Conservation (phyloP, 1,284 basidiomycete species). For the Cryptococcus sp. region DNA sequence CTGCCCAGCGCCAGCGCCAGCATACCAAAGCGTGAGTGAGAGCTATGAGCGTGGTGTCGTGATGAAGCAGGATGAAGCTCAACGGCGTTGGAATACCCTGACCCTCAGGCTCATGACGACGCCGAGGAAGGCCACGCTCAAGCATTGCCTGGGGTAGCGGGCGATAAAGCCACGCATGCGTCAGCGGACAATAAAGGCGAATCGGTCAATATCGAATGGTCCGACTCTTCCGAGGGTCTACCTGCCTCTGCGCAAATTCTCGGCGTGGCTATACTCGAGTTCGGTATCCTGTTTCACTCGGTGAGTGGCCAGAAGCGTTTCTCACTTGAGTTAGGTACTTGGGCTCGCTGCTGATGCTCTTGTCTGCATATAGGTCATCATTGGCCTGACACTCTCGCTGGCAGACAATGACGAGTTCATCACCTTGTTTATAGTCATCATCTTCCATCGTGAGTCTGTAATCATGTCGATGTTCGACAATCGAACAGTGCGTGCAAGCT, state of each 20-base stretch:
- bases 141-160: too few species aligned
- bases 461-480: slow-evolving; percentile 8
- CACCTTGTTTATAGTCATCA: slow-evolving; percentile 57
- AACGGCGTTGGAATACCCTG: too few species aligned
- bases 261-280: slow-evolving; percentile 55
- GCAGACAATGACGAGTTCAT: slow-evolving; percentile 53
- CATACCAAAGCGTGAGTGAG: too few species aligned
- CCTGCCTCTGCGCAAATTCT: slow-evolving; percentile 57
- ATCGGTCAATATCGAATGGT: slow-evolving; percentile 3
- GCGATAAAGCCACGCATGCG: too few species aligned
- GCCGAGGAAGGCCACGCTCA: too few species aligned
- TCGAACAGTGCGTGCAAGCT: too few species aligned
- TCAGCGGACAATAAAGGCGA: not conserved
- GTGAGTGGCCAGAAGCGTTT: not conserved
- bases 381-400: slow-evolving; percentile 48
- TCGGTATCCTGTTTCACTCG: slow-evolving; percentile 53
- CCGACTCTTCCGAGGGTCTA: slow-evolving; percentile 49
- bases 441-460: slow-evolving; percentile 32
- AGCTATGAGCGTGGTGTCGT: too few species aligned
- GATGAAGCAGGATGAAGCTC: too few species aligned
- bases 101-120: too few species aligned
- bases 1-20: too few species aligned
- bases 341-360: too few species aligned
- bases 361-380: slow-evolving; percentile 42
- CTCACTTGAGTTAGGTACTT: too few species aligned